Percentiles rank a stretch among this genome's conserved stretches.
Evolutionary conservation across 495 filamentous ascomycete genomes (phyloP).

Genomic region (Aspergillus conjunctus): DNA sequence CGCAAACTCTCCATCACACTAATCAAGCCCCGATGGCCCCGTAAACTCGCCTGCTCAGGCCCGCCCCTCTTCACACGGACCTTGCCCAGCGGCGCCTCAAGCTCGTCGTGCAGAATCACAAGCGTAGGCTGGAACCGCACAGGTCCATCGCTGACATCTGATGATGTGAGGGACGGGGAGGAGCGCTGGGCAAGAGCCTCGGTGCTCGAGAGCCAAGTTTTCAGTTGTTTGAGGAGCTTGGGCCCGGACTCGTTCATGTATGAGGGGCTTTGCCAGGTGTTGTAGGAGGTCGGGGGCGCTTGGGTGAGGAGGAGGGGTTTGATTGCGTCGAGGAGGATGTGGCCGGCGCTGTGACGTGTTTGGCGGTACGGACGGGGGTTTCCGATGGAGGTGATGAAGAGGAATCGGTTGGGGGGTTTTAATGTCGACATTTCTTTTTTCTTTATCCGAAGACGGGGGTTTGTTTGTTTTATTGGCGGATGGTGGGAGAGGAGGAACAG

Average conservation of each 20-base stretch:
- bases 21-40: conserved; percentile 81
- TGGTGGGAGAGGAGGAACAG: too few relatives aligned
- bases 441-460: background rate
- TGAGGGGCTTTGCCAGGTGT: conserved; percentile 66
- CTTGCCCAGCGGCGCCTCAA: conserved; percentile 68
- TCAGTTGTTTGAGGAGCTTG: conserved; percentile 40
- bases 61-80: conserved; percentile 61
- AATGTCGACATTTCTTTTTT: conserved; percentile 3
- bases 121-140: conserved; percentile 43
- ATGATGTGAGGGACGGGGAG: too few relatives aligned
- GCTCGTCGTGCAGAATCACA: conserved; percentile 81
- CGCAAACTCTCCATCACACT: conserved; percentile 57
- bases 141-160: background rate
- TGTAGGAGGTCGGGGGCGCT: conserved; percentile 49
- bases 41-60: conserved; percentile 51
- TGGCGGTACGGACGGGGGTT: conserved; percentile 64
- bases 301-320: conserved; percentile 47
- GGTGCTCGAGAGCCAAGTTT: conserved; percentile 42
- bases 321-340: conserved; percentile 64
- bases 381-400: conserved; percentile 74
- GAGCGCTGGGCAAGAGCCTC: background rate
- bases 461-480: conserved; percentile 12
- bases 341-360: conserved; percentile 82
- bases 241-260: conserved; percentile 75
- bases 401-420: conserved; percentile 38